Evolutionary conservation across 2,329 filamentous ascomycete species (phyloP), one percentile per base, ranked within the genome.

Genomic region (Lachnellula arida): DNA sequence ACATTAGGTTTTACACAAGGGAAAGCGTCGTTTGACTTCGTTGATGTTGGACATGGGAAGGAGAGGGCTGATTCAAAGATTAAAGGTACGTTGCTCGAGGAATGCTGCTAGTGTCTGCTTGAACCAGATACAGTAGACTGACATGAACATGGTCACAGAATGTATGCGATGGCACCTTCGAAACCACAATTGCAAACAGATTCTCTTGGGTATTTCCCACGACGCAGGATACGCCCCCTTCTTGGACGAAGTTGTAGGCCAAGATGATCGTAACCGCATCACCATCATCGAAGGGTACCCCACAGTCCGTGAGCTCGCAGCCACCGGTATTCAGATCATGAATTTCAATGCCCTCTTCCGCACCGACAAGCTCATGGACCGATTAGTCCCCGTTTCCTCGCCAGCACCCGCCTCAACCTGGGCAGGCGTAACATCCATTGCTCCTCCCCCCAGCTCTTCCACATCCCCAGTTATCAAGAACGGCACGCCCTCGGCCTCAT

Each of bases 131-230:
- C n/a, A n/a, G n/a, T n/a, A n/a, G 8, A 32, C 28, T 32, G 28
- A 32, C 11, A 11, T 32, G 28, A 32, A 23, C 22, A 23, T 23
- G 8, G 9, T 11, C 43, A 15, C 57, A 69, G 67, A 70, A 64
- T 61, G 57, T 50, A 73, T 80, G 8, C 72, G 74, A 47, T 85
- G 81, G 77, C 77, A 87, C 67, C 70, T 86, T 47, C 74, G 75
- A 61, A 85, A 85, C 58, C 70, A 76, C 60, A 85, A 84, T 65
- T 87, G 84, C 73, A 81, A 78, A 64, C 78, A 84, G 61, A 74
- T 87, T 48, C 69, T 86, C 35, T 72, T 87, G 37, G 84, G 83
- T 46, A 76, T 85, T 50, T 84, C 81, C 2, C 82, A 85, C 62
- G 82, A 86, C 64, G 74, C 80, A 25, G 77, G 78, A 7, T 86